Evolutionary conservation across 2,329 filamentous ascomycete species (phyloP), one percentile per base, ranked within the genome.

Genomic region (Curvularia verruculosa): DNA sequence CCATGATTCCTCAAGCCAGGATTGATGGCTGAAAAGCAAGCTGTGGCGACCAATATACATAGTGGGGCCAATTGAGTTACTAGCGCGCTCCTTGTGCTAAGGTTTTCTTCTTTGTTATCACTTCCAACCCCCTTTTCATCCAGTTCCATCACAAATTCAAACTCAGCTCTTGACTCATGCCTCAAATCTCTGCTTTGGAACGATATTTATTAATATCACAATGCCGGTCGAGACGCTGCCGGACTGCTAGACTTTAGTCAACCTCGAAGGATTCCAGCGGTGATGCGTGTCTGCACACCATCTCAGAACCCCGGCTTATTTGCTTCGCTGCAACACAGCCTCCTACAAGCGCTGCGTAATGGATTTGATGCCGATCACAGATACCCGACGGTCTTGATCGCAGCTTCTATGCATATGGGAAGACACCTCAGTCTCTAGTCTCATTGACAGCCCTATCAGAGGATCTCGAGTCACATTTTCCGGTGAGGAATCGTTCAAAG

Each of bases 271-370:
- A 46, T 31, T 13, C 4, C 29, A 36, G 29, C 12, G 8, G n/a
- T 39, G 26, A 58, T 58, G 50, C 50, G 45, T n/a, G 46, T 31
- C 47, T 36, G n/a, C 46, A 50, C 55, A 58, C 55, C 50, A 54
- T 36, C 44, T 21, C 28, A 44, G 26, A 24, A 49, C 40, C 52
- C 52, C 18, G 12, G 56, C 44, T 23, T 34, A 8, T 7, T 37
- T 45, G 28, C 39, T 45, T 40, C 7, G 8, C 28, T 23, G 40
- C 31, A 37, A 53, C 52, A 49, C 31, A 49, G 49, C 56, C 52
- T 49, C 31, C 31, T 31, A n/a, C 23, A 23, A 26, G 40, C 29
- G 39, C 15, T 31, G 45, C 13, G 3, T 10, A 13, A 18, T 21
- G 10, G 28, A 34, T 12, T 28, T 21, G 47, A 31, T 13, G 8